Evolutionary conservation across 495 filamentous ascomycete genomes (phyloP).

Genomic region (Glonium stellatum): DNA sequence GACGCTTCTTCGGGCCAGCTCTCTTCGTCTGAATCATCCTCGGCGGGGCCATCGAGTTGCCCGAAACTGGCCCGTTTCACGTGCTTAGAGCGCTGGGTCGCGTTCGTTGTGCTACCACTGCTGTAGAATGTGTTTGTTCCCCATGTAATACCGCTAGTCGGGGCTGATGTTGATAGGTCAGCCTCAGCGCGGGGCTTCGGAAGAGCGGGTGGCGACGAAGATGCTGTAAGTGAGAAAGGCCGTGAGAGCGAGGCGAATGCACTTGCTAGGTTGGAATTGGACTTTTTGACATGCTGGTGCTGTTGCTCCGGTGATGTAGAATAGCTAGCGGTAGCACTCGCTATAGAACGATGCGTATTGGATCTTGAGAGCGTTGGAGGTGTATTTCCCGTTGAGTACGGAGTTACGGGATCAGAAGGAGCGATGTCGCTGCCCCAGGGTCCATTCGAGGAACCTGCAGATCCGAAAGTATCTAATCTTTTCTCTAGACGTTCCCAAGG

Average conservation of each 20-base stretch:
- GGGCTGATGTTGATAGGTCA: slow-evolving; percentile 50
- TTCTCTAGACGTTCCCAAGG: slow-evolving; percentile 49
- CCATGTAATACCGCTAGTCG: slow-evolving; percentile 59
- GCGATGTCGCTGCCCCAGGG: slow-evolving; percentile 36
- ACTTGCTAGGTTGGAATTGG: slow-evolving; percentile 54
- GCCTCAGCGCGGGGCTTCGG: slow-evolving; percentile 55
- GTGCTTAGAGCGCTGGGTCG: slow-evolving; percentile 11
- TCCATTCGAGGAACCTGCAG: slow-evolving; percentile 52
- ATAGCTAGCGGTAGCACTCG: slow-evolving; percentile 48
- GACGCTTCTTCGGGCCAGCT: slow-evolving; percentile 34
- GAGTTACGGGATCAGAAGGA: slow-evolving; percentile 42
- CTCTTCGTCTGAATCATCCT: slow-evolving; percentile 24
- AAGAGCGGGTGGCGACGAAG: slow-evolving; percentile 57
- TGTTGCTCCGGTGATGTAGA: slow-evolving; percentile 66
- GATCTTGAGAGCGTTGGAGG: slow-evolving; percentile 45
- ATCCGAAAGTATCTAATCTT: slow-evolving; percentile 51
- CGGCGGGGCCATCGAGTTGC: slow-evolving; percentile 15
- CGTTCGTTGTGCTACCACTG: slow-evolving; percentile 27
- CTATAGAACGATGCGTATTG: slow-evolving; percentile 26
- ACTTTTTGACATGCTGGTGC: slow-evolving; percentile 23
- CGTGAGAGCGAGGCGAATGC: slow-evolving; percentile 65
- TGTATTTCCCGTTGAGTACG: slow-evolving; percentile 56
- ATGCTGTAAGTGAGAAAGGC: slow-evolving; percentile 61
- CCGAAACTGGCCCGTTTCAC: slow-evolving; percentile 22
- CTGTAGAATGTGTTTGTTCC: slow-evolving; percentile 51